phyloP scores from a whole-genome alignment of 345 rosid genomes.

The Passiflora organensis region DNA sequence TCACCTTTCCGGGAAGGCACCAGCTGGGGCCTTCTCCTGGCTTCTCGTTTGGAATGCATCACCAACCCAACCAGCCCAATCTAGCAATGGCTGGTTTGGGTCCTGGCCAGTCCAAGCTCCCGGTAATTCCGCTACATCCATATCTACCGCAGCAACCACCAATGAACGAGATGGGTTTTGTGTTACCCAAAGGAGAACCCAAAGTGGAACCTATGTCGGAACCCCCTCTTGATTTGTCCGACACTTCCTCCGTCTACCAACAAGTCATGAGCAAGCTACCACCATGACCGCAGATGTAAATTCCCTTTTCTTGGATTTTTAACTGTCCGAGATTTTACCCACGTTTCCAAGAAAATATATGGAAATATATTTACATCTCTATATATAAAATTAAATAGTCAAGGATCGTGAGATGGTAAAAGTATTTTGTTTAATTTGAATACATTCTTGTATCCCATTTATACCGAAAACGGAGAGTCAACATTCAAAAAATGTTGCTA shows the following conservation, averaged over 20 bases:
- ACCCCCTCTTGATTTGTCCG: conserved; percentile 47
- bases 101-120: conserved; percentile 55
- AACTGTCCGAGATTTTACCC: conserved; percentile 1
- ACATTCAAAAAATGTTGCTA: too few species aligned
- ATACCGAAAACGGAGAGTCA: too few species aligned
- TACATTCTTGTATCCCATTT: too few species aligned
- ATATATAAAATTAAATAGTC: conserved; percentile 6
- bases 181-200: conserved; percentile 75
- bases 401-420: too few species aligned
- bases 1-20: conserved; percentile 63
- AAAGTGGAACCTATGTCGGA: conserved; percentile 73
- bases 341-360: conserved; percentile 23
- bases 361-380: conserved; percentile 15
- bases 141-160: conserved; percentile 50
- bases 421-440: too few species aligned
- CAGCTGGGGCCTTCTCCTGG: conserved; percentile 57
- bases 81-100: conserved; percentile 66
- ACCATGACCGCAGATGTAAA: conserved; percentile 62
- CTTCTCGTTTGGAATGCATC: conserved; percentile 63
- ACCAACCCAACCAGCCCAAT: conserved; percentile 51
- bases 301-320: neutral
- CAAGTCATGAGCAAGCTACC: conserved; percentile 84
- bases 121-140: conserved; percentile 50
- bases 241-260: conserved; percentile 55
- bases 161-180: conserved; percentile 45